Percentiles rank a stretch among this genome's conserved stretches.
phyloP scores from a whole-genome alignment of 129 eudicot species.

The Sambucus nigra region DNA sequence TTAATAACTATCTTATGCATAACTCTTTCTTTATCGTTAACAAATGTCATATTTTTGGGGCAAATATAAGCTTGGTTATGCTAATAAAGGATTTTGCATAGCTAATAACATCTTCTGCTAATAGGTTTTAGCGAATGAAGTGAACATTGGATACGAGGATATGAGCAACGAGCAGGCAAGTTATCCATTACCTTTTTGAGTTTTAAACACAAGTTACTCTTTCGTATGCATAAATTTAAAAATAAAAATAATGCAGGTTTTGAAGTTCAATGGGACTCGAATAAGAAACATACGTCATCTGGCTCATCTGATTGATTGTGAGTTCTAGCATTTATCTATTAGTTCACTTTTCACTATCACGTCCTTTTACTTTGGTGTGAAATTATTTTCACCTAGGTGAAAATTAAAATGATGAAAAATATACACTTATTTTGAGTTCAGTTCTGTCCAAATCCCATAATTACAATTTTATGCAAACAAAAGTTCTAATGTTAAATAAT shows the following conservation, averaged over 20 bases:
- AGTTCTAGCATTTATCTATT: constrained; percentile 25
- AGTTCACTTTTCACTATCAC: not conserved
- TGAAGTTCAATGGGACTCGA: constrained; percentile 72
- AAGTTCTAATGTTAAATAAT: too few species aligned
- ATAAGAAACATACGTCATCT: constrained; percentile 87
- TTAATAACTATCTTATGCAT: not conserved
- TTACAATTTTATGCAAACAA: too few species aligned
- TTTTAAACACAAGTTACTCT: not conserved
- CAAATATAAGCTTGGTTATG: not conserved
- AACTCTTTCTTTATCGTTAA: not conserved
- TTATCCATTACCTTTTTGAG: not conserved
- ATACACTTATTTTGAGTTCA: too few species aligned
- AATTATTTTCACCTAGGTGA: not conserved
- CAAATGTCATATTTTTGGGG: not conserved
- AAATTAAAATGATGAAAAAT: too few species aligned
- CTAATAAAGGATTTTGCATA: not conserved
- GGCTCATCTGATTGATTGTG: constrained; percentile 89
- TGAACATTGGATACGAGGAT: constrained; percentile 88
- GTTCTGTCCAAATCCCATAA: too few species aligned
- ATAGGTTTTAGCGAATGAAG: constrained; percentile 93
- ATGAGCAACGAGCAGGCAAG: constrained; percentile 94
- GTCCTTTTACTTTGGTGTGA: constrained; percentile 2
- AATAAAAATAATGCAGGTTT: constrained; percentile 43
- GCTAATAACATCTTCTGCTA: constrained; percentile 5
- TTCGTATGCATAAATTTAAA: constrained; percentile 6